Evolutionary conservation across 306 rosid genomes (phyloP).

Genomic region (Medicago truncatula): DNA sequence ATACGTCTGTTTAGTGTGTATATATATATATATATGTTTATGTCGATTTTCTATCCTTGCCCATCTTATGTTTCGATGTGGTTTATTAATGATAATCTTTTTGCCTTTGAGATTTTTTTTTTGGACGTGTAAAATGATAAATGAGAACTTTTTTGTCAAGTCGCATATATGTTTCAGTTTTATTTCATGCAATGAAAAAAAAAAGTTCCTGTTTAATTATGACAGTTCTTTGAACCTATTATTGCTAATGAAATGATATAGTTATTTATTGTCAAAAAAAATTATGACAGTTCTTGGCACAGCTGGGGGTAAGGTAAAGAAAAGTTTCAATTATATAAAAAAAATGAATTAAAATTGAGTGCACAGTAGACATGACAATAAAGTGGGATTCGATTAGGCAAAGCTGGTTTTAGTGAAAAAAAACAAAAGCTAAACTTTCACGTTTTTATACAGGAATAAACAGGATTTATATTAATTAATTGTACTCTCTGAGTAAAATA

Average conservation of each 20-base stretch:
- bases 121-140: not conserved
- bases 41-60: too few relatives aligned
- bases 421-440: constrained; percentile 44
- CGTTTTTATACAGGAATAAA: constrained; percentile 27
- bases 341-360: not conserved
- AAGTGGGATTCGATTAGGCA: constrained; percentile 47
- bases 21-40: too few relatives aligned
- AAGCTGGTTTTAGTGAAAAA: constrained; percentile 29
- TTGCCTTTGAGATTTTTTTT: not conserved
- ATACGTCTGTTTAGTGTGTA: too few relatives aligned
- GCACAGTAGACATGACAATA: constrained; percentile 17
- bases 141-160: not conserved
- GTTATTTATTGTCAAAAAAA: too few relatives aligned
- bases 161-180: not conserved
- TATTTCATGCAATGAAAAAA: not conserved
- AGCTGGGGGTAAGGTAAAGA: not conserved
- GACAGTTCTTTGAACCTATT: not conserved
- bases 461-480: not conserved
- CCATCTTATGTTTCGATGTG: too few relatives aligned
- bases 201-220: not conserved
- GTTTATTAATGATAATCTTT: too few relatives aligned
- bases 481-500: not conserved
- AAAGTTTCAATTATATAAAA: not conserved
- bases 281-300: not conserved
- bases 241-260: too few relatives aligned